These are phyloP conservation scores for Fusarium chaquense DNA, from an alignment of 2,329 filamentous ascomycete genomes.

Conservation along the genomic window DNA sequence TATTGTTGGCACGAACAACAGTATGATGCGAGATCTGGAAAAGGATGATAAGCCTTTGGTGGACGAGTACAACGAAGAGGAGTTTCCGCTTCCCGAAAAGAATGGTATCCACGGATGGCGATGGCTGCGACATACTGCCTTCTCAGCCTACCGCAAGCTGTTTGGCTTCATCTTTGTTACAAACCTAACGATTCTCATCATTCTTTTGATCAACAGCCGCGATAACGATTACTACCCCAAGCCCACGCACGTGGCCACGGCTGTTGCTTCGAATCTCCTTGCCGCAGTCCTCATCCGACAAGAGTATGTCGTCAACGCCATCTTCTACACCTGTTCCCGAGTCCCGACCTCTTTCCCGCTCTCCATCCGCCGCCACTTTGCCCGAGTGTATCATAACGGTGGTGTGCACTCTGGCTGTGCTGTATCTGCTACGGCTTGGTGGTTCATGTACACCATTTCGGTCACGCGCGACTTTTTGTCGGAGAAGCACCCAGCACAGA, in stretches of 20 bases:
- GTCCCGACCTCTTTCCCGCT: slow-evolving; percentile 58
- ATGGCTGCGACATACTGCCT: slow-evolving; percentile 28
- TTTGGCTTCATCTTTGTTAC: slow-evolving; percentile 34
- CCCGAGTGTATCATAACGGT: slow-evolving; percentile 60
- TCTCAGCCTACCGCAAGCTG: slow-evolving; percentile 34
- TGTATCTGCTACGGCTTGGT: slow-evolving; percentile 55
- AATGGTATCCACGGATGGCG: slow-evolving; percentile 36
- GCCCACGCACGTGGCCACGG: slow-evolving; percentile 21
- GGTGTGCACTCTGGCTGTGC: slow-evolving; percentile 60
- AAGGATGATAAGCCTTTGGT: slow-evolving; percentile 15
- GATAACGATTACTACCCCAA: slow-evolving; percentile 28
- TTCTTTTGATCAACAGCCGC: slow-evolving; percentile 14
- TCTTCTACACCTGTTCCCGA: slow-evolving; percentile 57
- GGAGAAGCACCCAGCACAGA: neutral
- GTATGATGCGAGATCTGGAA: slow-evolving; percentile 5
- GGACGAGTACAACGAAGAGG: slow-evolving; percentile 21
- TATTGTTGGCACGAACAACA: neutral
- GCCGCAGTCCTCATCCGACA: slow-evolving; percentile 61
- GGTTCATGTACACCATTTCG: slow-evolving; percentile 51
- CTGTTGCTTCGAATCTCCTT: slow-evolving; percentile 50
- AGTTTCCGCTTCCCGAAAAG: slow-evolving; percentile 19
- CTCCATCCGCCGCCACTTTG: slow-evolving; percentile 55
- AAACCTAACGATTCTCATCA: slow-evolving; percentile 23
- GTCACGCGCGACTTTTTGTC: slow-evolving; percentile 19
- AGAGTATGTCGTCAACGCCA: slow-evolving; percentile 61